Conservation (phyloP, 371 early-diverging fungal species). For the Lichtheimia ornata region DNA sequence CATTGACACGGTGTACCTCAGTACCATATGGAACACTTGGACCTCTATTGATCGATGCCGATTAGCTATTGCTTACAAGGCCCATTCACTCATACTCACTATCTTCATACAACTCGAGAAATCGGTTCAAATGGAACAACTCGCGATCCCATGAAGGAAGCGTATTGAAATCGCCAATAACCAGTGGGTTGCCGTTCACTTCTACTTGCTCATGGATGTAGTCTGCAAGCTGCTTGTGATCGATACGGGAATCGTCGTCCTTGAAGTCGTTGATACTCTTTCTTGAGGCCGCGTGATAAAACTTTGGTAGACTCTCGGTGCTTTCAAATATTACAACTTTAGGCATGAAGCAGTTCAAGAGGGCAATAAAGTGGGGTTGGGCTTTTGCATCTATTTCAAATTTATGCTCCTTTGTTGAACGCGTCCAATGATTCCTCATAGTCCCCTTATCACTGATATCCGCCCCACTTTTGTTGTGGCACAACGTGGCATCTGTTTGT, state of each 20-base stretch:
- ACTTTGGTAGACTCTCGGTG: constrained; percentile 5
- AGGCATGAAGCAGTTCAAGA: constrained; percentile 1
- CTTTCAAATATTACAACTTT: constrained; percentile 4
- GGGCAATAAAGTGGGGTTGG: too few relatives aligned
- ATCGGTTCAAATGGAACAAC: constrained; percentile 21
- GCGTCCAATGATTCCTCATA: too few relatives aligned
- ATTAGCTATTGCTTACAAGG: too few relatives aligned
- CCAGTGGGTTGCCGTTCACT: constrained; percentile 41
- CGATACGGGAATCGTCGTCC: background rate
- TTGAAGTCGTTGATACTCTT: constrained; percentile 10
- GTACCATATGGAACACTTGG: background rate
- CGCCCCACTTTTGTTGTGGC: too few relatives aligned
- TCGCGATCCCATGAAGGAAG: constrained; percentile 28
- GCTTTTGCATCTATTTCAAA: too few relatives aligned
- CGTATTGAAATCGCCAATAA: constrained; percentile 44
- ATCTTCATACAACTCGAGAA: background rate
- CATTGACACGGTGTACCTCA: too few relatives aligned
- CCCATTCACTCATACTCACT: background rate
- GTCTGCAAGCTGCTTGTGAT: constrained; percentile 1
- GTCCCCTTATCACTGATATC: too few relatives aligned
- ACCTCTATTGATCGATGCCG: background rate
- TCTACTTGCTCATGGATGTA: constrained; percentile 36
- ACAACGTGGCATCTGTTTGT: too few relatives aligned
- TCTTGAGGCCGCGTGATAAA: constrained; percentile 13
- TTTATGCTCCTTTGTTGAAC: too few relatives aligned